These are phyloP conservation scores for Lasiosphaeria hispida DNA, from an alignment of 495 filamentous ascomycete species.

Conservation along the genomic window DNA sequence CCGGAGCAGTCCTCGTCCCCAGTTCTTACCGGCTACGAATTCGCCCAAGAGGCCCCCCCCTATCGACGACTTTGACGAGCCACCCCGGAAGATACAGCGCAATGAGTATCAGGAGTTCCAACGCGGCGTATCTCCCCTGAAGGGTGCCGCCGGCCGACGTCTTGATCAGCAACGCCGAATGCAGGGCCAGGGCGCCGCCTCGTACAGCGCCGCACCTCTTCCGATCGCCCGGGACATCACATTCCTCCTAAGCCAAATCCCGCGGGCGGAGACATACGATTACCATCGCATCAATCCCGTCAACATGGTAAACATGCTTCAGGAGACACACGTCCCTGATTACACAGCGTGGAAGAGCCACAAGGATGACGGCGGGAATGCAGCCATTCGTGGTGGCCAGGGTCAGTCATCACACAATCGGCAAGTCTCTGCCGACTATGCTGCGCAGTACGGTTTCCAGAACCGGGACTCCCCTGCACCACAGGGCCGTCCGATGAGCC, in stretches of 20 bases:
- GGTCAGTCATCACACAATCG: slow-evolving; percentile 34
- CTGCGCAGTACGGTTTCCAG: slow-evolving; percentile 27
- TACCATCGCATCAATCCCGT: slow-evolving; percentile 62
- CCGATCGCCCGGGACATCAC: slow-evolving; percentile 75
- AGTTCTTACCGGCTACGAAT: slow-evolving; percentile 53
- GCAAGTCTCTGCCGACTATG: slow-evolving; percentile 36
- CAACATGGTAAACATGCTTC: slow-evolving; percentile 71
- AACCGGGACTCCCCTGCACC: slow-evolving; percentile 41
- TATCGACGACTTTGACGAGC: slow-evolving; percentile 69
- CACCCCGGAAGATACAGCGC: slow-evolving; percentile 65
- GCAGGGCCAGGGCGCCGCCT: slow-evolving; percentile 45
- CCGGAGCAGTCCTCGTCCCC: slow-evolving; percentile 49
- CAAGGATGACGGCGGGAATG: slow-evolving; percentile 14
- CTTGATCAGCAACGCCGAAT: slow-evolving; percentile 72
- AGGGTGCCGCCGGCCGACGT: slow-evolving; percentile 76
- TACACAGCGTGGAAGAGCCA: slow-evolving; percentile 45
- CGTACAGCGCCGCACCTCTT: slow-evolving; percentile 34
- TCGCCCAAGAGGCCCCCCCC: slow-evolving; percentile 76
- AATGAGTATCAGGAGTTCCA: slow-evolving; percentile 33
- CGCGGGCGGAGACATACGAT: slow-evolving; percentile 69
- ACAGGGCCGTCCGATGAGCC: slow-evolving; percentile 38
- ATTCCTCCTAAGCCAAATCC: slow-evolving; percentile 79
- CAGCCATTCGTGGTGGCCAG: slow-evolving; percentile 27
- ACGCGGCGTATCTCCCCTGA: slow-evolving; percentile 83
- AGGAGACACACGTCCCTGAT: slow-evolving; percentile 60